These are phyloP conservation scores for Linnemannia hyalina DNA, from an alignment of 192 early-diverging fungal species.

Conservation along the genomic window DNA sequence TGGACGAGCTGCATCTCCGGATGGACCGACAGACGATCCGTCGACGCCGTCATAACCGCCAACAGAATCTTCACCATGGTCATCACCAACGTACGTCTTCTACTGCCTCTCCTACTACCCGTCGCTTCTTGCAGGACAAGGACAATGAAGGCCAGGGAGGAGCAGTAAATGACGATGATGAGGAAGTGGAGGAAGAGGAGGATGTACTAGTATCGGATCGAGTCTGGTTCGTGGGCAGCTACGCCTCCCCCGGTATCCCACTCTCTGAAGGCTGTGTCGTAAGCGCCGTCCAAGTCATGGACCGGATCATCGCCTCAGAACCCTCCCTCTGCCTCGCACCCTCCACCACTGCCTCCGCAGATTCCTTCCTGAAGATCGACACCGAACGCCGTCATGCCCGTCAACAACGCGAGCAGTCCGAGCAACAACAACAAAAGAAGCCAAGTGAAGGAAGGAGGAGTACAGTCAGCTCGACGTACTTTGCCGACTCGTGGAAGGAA, in stretches of 20 bases:
- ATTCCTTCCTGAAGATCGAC: constrained; percentile 17
- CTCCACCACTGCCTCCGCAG: not conserved
- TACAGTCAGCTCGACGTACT: not conserved
- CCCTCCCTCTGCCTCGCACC: constrained; percentile 6
- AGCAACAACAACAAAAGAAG: not conserved
- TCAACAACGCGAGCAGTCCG: constrained; percentile 9
- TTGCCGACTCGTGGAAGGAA: constrained; percentile 26
- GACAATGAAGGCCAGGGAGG: not conserved
- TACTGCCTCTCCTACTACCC: not conserved
- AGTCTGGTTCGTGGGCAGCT: constrained; percentile 69
- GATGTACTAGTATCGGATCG: constrained; percentile 37
- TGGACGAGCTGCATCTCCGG: constrained; percentile 60
- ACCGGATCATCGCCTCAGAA: constrained; percentile 45
- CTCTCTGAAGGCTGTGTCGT: constrained; percentile 73
- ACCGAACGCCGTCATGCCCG: constrained; percentile 5
- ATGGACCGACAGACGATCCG: constrained; percentile 38
- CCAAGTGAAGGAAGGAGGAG: not conserved
- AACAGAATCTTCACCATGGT: not conserved
- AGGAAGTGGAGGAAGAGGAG: not conserved
- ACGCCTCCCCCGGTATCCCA: constrained; percentile 71
- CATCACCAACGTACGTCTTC: not conserved
- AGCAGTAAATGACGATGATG: not conserved
- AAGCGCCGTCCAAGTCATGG: constrained; percentile 62
- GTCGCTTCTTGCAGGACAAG: not conserved
- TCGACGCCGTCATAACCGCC: not conserved